phyloP scores from a whole-genome alignment of 2,329 filamentous ascomycete genomes.

The Ophiocordyceps camponoti-leonardi region DNA sequence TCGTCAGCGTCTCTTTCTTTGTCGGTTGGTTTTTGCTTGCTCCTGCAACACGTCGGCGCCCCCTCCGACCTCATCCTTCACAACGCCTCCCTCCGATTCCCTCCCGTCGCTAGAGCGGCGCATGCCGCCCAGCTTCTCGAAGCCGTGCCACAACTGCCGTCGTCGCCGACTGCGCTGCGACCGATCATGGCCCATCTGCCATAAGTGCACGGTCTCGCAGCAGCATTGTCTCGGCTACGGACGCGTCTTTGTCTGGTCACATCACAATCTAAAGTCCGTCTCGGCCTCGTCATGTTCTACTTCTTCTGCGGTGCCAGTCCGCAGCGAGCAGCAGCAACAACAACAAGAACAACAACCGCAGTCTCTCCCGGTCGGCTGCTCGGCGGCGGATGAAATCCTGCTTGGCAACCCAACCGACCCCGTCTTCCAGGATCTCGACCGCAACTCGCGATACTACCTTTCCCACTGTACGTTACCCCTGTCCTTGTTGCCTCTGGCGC shows the following conservation, averaged over 20 bases:
- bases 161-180: conserved; percentile 44
- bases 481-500: conserved; percentile 2
- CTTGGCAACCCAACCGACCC: conserved; percentile 30
- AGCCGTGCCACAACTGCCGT: conserved; percentile 44
- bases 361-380: background rate
- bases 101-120: conserved; percentile 3
- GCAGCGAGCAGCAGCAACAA: background rate
- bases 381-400: background rate
- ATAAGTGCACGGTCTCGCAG: conserved; percentile 38
- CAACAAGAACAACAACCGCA: background rate
- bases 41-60: background rate
- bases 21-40: too few relatives aligned
- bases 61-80: conserved; percentile 1
- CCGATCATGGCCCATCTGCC: conserved; percentile 38
- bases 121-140: conserved; percentile 17
- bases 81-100: background rate
- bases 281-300: background rate
- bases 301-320: background rate
- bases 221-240: conserved; percentile 45
- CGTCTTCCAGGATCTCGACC: conserved; percentile 33
- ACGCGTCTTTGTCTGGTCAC: conserved; percentile 39
- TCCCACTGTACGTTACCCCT: conserved; percentile 26
- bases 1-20: background rate
- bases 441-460: conserved; percentile 27
- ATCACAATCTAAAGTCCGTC: conserved; percentile 23